Percentiles rank a stretch among this genome's conserved stretches.
Evolutionary conservation across 2,329 filamentous ascomycete species (phyloP).

Genomic region (Penicillium sp.): DNA sequence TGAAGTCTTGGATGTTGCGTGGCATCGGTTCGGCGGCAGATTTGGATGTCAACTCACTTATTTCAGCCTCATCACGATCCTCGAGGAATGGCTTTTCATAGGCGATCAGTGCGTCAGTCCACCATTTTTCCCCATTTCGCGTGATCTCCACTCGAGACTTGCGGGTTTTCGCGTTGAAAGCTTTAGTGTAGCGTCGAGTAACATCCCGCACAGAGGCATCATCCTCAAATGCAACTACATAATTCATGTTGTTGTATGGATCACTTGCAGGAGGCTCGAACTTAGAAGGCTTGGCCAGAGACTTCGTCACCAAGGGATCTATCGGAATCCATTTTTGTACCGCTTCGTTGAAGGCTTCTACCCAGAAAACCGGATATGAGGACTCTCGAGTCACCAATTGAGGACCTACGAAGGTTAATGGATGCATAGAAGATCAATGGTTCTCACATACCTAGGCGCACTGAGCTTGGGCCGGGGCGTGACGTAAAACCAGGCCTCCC

Average conservation of each 20-base stretch:
- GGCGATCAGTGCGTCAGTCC: constrained; percentile 49
- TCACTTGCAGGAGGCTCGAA: constrained; percentile 85
- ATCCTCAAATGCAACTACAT: constrained; percentile 82
- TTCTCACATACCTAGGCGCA: constrained; percentile 26
- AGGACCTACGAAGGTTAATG: constrained; percentile 37
- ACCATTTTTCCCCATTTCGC: constrained; percentile 60
- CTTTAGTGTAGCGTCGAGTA: constrained; percentile 83
- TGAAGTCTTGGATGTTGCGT: constrained; percentile 82
- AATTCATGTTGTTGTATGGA: constrained; percentile 73
- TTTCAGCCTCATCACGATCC: constrained; percentile 82
- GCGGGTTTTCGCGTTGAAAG: constrained; percentile 87
- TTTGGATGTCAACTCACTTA: constrained; percentile 71
- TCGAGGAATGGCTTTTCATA: constrained; percentile 50
- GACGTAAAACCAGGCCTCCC: constrained; percentile 42
- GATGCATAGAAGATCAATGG: background rate
- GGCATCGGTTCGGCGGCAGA: constrained; percentile 82
- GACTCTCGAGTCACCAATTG: constrained; percentile 66
- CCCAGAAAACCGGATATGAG: constrained; percentile 85
- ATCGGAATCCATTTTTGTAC: constrained; percentile 90
- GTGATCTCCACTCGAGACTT: constrained; percentile 76
- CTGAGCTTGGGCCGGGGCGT: constrained; percentile 23
- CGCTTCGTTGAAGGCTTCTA: constrained; percentile 83
- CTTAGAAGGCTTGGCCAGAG: constrained; percentile 72
- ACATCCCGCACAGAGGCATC: constrained; percentile 81
- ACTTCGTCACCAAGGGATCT: constrained; percentile 80